Base-by-base conservation (phyloP, 2,329 filamentous ascomycete species). In the Sporothrix sp. region DNA sequence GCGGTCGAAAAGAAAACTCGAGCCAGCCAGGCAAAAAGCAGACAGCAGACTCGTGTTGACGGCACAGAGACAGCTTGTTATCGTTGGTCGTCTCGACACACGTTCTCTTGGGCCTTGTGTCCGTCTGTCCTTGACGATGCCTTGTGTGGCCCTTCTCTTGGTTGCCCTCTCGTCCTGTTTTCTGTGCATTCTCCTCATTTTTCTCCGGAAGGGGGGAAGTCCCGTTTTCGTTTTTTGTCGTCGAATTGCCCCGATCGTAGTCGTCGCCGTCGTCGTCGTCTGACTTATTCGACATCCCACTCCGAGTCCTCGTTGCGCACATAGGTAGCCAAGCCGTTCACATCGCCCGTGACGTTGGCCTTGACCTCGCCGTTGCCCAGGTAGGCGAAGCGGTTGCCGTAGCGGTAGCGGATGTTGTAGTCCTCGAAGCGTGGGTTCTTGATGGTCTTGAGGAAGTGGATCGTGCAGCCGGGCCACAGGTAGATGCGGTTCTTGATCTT, bases 321-420 rank as follows among this genome's bases (percentile, higher is more conserved):
- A 53, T 72, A 73, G 4, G 70, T 65, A 50, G 66, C 67, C 35
- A 73, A 56, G 3, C 69, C 69, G 20, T 61, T 57, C 27, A 68
- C 58, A 48, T 70, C 66, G 32, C 63, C 61, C 7, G 63, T 66
- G 14, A 61, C 60, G 48, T 66, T 68, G 4, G 69, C 68, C 60
- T 71, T 71, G 21, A 72, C 66, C 55, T 71, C 65, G 25, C 71
- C 70, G 61, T 71, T 64, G 13, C 62, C 63, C 25, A 69, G 57
- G 56, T 64, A 69, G 10, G 64, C 65, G 55, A 66, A 69, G 7
- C 63, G 58, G 55, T 69, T 70, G 40, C 53, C 53, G 42, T 54
- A 50, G 36, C 53, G 53, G 50, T 54, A 54, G 48, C 53, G 50
- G 50, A 54, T 52, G 36, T 50, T 47, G 53, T 52, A 54, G 50